Base-by-base conservation (phyloP, 768 basidiomycete genomes). In the Gyrodon lividus region DNA sequence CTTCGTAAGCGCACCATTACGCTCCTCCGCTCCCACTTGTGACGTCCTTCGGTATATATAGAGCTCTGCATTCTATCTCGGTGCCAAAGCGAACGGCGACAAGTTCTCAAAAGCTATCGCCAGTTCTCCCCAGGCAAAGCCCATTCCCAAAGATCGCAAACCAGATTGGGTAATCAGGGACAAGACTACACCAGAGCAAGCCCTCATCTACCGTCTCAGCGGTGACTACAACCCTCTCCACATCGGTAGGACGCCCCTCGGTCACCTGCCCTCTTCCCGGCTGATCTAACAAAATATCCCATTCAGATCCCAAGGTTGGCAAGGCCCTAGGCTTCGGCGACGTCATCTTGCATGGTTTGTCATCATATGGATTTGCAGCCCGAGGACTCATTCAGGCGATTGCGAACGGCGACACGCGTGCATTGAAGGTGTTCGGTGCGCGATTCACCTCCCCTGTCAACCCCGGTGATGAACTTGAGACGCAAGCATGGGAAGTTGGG, bases 401-500 rank as follows among this genome's bases (percentile, higher is more conserved):
- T 12, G 89, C 82, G 0, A 78, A 75, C 0, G 78, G 78, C 39
- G 80, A 88, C 56, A 77, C 86, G 3, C 72, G 73, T 4, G 74
- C 85, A 2, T 72, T 95, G 54, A 82, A 77, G 54, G 74, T 82
- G 59, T 87, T 88, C 61, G 84, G 85, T 13, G 84, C 77, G 26
- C 76, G 87, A 23, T 95, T 95, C 74, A 90, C 89, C 0, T 76
- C 87, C 1, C 92, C 91, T 26, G 89, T 93, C 10, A 84, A 80
- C 67, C 91, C 90, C 8, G 91, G 91, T 0, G 89, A 92, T 64
- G 79, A 76, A 37, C 76, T 92, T 26, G 86, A 92, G 77, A 91
- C 87, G 8, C 74, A 76, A 42, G 79, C 83, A 33, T 92, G 90
- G 90, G 86, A 89, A 60, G 76, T 92, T 6, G 87, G 87, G 3